Evolutionary conservation across 2,329 filamentous ascomycete species (phyloP).

Genomic region (Pseudocercospora vitis): DNA sequence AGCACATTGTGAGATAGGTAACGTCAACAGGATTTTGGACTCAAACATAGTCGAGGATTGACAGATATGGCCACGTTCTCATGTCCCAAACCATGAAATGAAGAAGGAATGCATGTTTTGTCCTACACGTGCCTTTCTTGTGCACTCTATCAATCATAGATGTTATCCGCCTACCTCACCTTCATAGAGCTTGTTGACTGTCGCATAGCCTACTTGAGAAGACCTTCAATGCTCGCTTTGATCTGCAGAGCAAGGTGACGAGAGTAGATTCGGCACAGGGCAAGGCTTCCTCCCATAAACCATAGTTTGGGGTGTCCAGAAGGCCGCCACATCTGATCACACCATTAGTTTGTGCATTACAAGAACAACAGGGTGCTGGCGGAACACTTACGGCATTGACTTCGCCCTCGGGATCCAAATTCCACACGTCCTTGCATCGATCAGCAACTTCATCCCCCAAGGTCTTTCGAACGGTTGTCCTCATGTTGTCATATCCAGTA

Average conservation of each 20-base stretch:
- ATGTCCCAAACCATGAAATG: too few species aligned
- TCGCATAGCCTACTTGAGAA: constrained; percentile 17
- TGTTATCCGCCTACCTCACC: too few species aligned
- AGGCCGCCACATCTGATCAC: constrained; percentile 41
- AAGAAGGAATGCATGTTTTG: too few species aligned
- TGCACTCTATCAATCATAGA: too few species aligned
- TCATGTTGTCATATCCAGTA: constrained; percentile 66
- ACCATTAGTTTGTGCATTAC: neutral
- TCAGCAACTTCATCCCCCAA: constrained; percentile 63
- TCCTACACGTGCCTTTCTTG: too few species aligned
- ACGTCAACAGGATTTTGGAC: too few species aligned
- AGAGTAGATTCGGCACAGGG: constrained; percentile 41
- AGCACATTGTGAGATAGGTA: too few species aligned
- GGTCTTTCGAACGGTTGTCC: constrained; percentile 59
- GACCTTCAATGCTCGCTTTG: constrained; percentile 42
- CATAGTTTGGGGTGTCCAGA: constrained; percentile 43
- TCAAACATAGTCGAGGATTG: too few species aligned
- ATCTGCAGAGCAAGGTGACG: constrained; percentile 44
- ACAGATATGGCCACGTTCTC: too few species aligned
- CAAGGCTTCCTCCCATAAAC: constrained; percentile 44
- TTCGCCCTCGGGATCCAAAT: constrained; percentile 43
- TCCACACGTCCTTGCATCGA: constrained; percentile 52
- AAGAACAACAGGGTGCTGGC: neutral
- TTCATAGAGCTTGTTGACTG: too few species aligned
- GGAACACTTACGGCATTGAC: constrained; percentile 29